phyloP scores from a whole-genome alignment of 2,329 filamentous ascomycete species.

The Leptographium flavum region DNA sequence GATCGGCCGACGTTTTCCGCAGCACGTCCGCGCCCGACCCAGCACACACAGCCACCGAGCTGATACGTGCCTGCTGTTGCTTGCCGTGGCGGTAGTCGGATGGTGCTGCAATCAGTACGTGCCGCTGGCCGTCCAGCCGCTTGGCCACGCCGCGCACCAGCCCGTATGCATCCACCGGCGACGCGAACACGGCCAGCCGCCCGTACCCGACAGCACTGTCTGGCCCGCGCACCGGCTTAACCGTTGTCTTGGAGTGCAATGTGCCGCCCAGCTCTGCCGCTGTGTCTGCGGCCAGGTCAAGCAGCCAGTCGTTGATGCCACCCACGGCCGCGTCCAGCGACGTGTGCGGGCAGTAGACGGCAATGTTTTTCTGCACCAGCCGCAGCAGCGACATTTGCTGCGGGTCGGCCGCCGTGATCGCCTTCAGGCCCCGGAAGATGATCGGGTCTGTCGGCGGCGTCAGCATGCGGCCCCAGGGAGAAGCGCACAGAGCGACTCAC shows the following conservation, averaged over 20 bases:
- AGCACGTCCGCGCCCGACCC: slow-evolving; percentile 75
- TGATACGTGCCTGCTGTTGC: slow-evolving; percentile 37
- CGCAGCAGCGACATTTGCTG: slow-evolving; percentile 78
- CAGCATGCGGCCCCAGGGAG: neutral
- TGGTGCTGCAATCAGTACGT: slow-evolving; percentile 22
- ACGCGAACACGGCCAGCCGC: slow-evolving; percentile 27
- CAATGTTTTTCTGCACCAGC: slow-evolving; percentile 74
- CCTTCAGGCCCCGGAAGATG: slow-evolving; percentile 88
- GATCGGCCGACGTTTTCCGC: slow-evolving; percentile 50
- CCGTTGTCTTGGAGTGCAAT: slow-evolving; percentile 18
- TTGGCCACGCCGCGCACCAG: slow-evolving; percentile 44
- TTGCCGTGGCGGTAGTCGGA: slow-evolving; percentile 39
- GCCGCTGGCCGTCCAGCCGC: slow-evolving; percentile 49
- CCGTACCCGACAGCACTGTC: slow-evolving; percentile 33
- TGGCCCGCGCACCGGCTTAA: slow-evolving; percentile 17
- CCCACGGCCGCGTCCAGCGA: slow-evolving; percentile 76
- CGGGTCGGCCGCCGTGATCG: slow-evolving; percentile 67
- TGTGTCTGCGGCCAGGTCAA: slow-evolving; percentile 51
- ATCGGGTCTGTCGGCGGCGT: slow-evolving; percentile 56
- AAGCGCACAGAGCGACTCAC: slow-evolving; percentile 30
- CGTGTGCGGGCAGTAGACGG: slow-evolving; percentile 92
- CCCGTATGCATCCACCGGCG: slow-evolving; percentile 23
- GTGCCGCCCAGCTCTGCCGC: neutral
- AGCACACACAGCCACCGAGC: slow-evolving; percentile 72
- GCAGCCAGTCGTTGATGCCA: slow-evolving; percentile 89